Evolutionary conservation across 495 filamentous ascomycete species (phyloP).

Genomic region (Xylaria scruposa): DNA sequence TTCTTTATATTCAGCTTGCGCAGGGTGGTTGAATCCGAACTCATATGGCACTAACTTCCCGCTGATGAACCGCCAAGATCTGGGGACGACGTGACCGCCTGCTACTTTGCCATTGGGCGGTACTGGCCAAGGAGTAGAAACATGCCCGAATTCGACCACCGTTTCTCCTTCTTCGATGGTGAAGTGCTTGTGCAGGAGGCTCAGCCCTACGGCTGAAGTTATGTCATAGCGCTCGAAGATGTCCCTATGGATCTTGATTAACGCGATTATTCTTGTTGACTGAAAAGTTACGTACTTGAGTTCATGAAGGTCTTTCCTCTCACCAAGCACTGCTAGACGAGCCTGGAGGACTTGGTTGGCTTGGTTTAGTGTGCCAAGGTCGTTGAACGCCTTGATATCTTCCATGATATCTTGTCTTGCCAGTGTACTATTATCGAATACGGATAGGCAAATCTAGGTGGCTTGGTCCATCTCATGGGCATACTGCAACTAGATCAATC

Average conservation of each 20-base stretch:
- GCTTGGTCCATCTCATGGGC: not conserved
- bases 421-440: not conserved
- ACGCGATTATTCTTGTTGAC: not conserved
- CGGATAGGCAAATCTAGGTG: not conserved
- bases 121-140: constrained; percentile 17
- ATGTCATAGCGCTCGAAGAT: constrained; percentile 21
- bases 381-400: constrained; percentile 18
- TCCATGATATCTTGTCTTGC: constrained; percentile 4
- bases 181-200: constrained; percentile 16
- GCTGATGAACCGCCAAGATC: constrained; percentile 11
- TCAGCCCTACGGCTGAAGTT: constrained; percentile 9
- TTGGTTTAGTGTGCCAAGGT: constrained; percentile 7
- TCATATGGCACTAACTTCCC: constrained; percentile 17
- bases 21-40: constrained; percentile 21
- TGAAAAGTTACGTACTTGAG: constrained; percentile 4
- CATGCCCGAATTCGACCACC: constrained; percentile 18
- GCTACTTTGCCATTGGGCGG: constrained; percentile 11
- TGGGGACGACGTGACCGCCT: constrained; percentile 13
- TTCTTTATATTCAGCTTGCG: constrained; percentile 11
- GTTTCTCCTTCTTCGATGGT: constrained; percentile 16
- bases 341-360: constrained; percentile 13
- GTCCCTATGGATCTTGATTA: constrained; percentile 8
- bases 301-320: constrained; percentile 17
- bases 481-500: not conserved
- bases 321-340: constrained; percentile 8